Base-by-base conservation (phyloP, 208 protist species). In the Trypanosoma boissoni region DNA sequence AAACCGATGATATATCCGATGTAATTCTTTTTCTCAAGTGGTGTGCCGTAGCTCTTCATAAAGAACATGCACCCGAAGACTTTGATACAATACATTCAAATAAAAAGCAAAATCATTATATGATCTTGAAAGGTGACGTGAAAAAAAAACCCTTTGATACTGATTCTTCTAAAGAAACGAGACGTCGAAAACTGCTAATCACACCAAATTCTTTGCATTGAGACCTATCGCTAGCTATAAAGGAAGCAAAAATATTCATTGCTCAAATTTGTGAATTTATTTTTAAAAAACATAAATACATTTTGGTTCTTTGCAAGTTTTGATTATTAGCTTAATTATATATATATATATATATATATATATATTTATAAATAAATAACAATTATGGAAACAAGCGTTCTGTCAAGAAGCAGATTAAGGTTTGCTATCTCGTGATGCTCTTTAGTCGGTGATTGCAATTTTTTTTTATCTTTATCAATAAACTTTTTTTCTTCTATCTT, bases 1-100 rank as follows among this genome's bases (percentile, higher is more conserved):
- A 95, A 24, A 89, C 86, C 0, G 83, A 92, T 54, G 76, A 92
- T 65, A 75, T 93, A 21, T 64, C 79, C 8, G 89, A 95, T 37
- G 66, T 92, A 16, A 32, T 77, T 7, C 50, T 74, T 1, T 95
- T 91, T 52, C 41, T 90, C 31, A 92, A 92, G 62, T 89, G 81
- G 81, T 93, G 86, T 49, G 86, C 84, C 0, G 84, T 95, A 10
- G 73, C 67, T 20, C 57, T 74, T 26, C 86, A 95, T 69, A 83
- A 79, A 65, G 71, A 89, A 53, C 62, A 88, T 53, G 64, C 71
- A 31, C 31, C 64, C 18, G 63, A 75, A 49, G 71, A 70, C 23
- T 68, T 62, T 58, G 67, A 61, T 16, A 27, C 36, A 16, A 24
- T 45, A 18, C 56, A 59, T 23, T 31, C 7, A 29, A 51, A 41